Evolutionary conservation across 352 stramenopile genomes (phyloP).

Genomic region (Hyaloperonospora brassicae): DNA sequence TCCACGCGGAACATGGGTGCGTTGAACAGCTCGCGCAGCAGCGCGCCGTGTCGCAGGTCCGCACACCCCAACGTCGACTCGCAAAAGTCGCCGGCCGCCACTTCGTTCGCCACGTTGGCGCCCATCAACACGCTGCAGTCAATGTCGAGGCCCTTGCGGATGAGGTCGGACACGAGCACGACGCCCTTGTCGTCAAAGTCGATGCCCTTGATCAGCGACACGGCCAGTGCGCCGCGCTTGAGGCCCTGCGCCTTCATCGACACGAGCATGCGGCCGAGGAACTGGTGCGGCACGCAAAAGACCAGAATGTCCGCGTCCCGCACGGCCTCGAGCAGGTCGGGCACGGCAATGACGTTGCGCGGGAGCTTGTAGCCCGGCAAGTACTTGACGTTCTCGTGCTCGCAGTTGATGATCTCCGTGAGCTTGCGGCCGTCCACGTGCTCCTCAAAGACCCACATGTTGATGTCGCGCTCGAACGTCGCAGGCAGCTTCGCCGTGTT

Average conservation of each 20-base stretch:
- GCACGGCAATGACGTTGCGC: constrained; percentile 88
- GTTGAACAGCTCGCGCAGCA: constrained; percentile 72
- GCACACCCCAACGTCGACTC: constrained; percentile 93
- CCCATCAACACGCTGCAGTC: constrained; percentile 93
- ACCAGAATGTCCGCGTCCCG: constrained; percentile 89
- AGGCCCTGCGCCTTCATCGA: constrained; percentile 82
- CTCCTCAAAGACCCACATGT: constrained; percentile 97
- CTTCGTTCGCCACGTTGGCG: constrained; percentile 95
- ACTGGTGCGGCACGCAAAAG: constrained; percentile 96
- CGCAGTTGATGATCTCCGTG: constrained; percentile 93
- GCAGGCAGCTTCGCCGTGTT: constrained; percentile 46
- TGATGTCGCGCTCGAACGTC: constrained; percentile 87
- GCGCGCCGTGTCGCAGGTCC: constrained; percentile 56
- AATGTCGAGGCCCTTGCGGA: constrained; percentile 77
- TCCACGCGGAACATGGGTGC: constrained; percentile 89
- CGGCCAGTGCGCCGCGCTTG: constrained; percentile 55
- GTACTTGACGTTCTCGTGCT: constrained; percentile 96
- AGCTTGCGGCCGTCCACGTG: constrained; percentile 86
- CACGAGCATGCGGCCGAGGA: constrained; percentile 84
- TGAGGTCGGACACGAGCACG: constrained; percentile 85
- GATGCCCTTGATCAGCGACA: constrained; percentile 90
- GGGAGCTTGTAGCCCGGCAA: constrained; percentile 87
- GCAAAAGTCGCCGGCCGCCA: constrained; percentile 92
- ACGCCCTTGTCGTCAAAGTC: constrained; percentile 81
- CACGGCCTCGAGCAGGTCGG: constrained; percentile 87